Conservation (phyloP, 2,329 filamentous ascomycete genomes). For the Penicillium freii region DNA sequence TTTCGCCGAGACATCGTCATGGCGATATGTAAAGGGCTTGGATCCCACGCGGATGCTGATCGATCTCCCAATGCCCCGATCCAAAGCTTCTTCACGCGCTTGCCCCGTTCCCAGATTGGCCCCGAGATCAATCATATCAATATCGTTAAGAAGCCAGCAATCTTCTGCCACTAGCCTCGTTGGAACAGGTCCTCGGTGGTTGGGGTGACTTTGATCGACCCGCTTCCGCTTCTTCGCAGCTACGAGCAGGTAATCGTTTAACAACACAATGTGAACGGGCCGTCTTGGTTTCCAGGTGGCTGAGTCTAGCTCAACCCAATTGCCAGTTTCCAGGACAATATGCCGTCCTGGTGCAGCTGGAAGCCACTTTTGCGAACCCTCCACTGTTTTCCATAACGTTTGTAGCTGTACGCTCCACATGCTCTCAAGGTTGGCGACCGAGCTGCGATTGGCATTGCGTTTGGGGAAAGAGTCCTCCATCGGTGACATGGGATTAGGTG, state of each 20-base stretch:
- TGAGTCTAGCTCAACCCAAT: constrained; percentile 95
- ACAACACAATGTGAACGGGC: constrained; percentile 83
- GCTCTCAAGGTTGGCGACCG: constrained; percentile 71
- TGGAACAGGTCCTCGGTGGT: constrained; percentile 46
- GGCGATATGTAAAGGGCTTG: constrained; percentile 92
- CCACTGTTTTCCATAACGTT: constrained; percentile 93
- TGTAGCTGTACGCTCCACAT: constrained; percentile 69
- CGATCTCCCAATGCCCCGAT: constrained; percentile 71
- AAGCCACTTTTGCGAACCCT: constrained; percentile 94
- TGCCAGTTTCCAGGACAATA: constrained; percentile 85
- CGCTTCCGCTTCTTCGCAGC: constrained; percentile 92
- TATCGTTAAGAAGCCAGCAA: constrained; percentile 90
- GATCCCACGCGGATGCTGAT: constrained; percentile 87
- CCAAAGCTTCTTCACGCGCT: constrained; percentile 44
- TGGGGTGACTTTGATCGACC: constrained; percentile 59
- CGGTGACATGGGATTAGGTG: constrained; percentile 54
- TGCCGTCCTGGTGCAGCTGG: constrained; percentile 88
- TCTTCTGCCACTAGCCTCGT: constrained; percentile 87
- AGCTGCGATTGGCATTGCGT: constrained; percentile 77
- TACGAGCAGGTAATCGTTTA: constrained; percentile 92
- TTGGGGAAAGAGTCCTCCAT: constrained; percentile 52
- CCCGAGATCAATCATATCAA: constrained; percentile 86
- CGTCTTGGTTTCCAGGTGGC: constrained; percentile 93
- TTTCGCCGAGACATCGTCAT: constrained; percentile 80
- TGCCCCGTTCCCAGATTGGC: constrained; percentile 42